These are phyloP conservation scores for Geosmithia putterillii DNA, from an alignment of 2,329 filamentous ascomycete species.

Conservation along the genomic window DNA sequence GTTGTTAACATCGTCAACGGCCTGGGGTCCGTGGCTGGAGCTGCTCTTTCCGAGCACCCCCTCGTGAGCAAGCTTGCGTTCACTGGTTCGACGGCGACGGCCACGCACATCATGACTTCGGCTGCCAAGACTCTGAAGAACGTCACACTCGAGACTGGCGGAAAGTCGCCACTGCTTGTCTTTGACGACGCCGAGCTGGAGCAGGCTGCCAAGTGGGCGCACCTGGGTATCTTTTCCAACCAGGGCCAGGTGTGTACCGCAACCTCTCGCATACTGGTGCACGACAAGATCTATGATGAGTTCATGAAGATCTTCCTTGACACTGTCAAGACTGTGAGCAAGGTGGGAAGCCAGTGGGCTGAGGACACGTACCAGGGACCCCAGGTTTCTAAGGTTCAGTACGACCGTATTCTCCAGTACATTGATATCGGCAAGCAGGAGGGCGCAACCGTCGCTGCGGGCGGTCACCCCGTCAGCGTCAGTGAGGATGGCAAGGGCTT, in stretches of 20 bases:
- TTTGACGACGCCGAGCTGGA: constrained; percentile 48
- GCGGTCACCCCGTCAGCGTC: constrained; percentile 2
- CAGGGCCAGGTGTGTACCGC: constrained; percentile 45
- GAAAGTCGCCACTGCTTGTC: constrained; percentile 44
- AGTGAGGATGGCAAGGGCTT: constrained; percentile 7
- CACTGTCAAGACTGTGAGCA: constrained; percentile 30
- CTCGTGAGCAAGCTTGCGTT: constrained; percentile 61
- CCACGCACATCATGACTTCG: constrained; percentile 54
- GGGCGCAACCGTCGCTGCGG: constrained; percentile 3
- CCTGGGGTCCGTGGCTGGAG: constrained; percentile 49
- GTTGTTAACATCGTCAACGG: constrained; percentile 63
- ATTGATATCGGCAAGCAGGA: neutral
- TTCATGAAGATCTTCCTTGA: constrained; percentile 47
- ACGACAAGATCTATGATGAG: constrained; percentile 39
- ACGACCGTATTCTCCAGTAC: constrained; percentile 40
- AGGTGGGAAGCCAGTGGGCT: constrained; percentile 10
- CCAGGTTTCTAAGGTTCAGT: constrained; percentile 46
- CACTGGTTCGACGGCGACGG: constrained; percentile 57
- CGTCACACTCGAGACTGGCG: constrained; percentile 45
- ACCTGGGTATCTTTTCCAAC: constrained; percentile 31
- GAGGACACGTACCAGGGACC: constrained; percentile 16
- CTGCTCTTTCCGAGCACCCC: constrained; percentile 49
- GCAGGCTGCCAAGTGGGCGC: constrained; percentile 40
- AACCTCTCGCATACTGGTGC: constrained; percentile 43
- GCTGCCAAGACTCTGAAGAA: constrained; percentile 47